Evolutionary conservation across 164 flowering plant genomes (phyloP).

Genomic region (Magnolia changhungtana): DNA sequence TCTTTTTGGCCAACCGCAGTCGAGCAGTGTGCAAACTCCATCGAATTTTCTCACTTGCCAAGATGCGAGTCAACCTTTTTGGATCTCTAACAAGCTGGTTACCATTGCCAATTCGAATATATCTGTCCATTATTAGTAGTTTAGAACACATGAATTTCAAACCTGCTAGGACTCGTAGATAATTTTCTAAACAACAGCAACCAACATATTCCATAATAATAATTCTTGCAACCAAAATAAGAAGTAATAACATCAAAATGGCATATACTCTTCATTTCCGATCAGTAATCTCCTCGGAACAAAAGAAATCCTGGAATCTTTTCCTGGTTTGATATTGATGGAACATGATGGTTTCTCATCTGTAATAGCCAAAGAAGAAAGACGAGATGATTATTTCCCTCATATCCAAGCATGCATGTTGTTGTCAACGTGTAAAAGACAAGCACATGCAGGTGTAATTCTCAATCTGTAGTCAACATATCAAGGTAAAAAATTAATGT

Average conservation of each 20-base stretch:
- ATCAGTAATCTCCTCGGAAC: slow-evolving; percentile 76
- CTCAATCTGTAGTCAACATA: background rate
- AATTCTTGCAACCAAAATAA: background rate
- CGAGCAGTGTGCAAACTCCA: slow-evolving; percentile 98
- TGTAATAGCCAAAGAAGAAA: slow-evolving; percentile 11
- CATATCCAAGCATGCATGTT: background rate
- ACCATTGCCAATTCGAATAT: slow-evolving; percentile 90
- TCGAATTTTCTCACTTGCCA: slow-evolving; percentile 91
- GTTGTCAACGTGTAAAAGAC: background rate
- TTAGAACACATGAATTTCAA: background rate
- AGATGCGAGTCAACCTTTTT: slow-evolving; percentile 69
- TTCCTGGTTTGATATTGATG: slow-evolving; percentile 28
- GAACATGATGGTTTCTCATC: slow-evolving; percentile 48
- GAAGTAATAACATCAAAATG: slow-evolving; percentile 7
- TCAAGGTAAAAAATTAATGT: too few species aligned
- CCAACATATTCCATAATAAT: background rate
- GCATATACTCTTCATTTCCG: slow-evolving; percentile 86
- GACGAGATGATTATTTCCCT: background rate
- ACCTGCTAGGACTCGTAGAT: background rate
- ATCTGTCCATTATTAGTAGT: slow-evolving; percentile 41
- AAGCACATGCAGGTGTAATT: background rate
- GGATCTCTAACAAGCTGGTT: slow-evolving; percentile 92
- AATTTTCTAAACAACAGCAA: background rate
- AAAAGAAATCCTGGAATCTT: slow-evolving; percentile 40
- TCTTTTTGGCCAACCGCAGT: slow-evolving; percentile 64